Base-by-base conservation (phyloP, 768 basidiomycete species). In the Lactarius vividus region DNA sequence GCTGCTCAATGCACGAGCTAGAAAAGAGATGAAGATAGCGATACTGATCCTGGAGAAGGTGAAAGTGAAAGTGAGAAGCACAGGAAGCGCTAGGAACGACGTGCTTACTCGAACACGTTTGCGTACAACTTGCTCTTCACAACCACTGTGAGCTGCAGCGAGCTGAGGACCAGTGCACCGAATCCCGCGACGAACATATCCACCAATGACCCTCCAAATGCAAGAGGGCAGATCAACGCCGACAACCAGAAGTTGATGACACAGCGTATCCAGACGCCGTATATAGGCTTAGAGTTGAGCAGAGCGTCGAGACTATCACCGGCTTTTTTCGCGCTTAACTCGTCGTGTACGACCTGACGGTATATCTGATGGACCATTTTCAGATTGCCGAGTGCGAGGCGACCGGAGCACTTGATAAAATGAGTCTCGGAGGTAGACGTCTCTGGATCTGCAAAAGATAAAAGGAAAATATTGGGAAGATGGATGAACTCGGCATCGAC, bases 401-500 rank as follows among this genome's bases (percentile, higher is more conserved):
- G 81, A 16, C 88, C 88, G 26, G 80, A 79, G 64, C 86, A 87
- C 72, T 91, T 92, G 76, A 96, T 83, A 75, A 95, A 93, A 74
- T 95, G 85, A 28, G 93, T 94, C 74, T 94, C 91, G 40, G 90
- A 91, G 2, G 88, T 88, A 66, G 89, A 89, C 18, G 90, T 88
- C 64, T 92, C 91, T 69, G 86, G 86, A 73, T 96, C 92, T 15
- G 89, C 90, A 72, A 95, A 95, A 33, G 89, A 92, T 70, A 88
- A 87, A 64, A 96, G 89, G 68, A 92, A 87, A 66, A 89, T 84
- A 26, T 81, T 83, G 26, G 89, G 90, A 18, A 92, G 77, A 75
- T 94, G 90, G 37, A 96, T 88, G 73, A 94, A 94, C 73, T 94
- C 91, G 56, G 91, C 91, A 73, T 92, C 86, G 63, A 96, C 85